Evolutionary conservation across 2,329 filamentous ascomycete species (phyloP), one percentile per base, ranked within the genome.

Genomic region (Clonostachys solani): DNA sequence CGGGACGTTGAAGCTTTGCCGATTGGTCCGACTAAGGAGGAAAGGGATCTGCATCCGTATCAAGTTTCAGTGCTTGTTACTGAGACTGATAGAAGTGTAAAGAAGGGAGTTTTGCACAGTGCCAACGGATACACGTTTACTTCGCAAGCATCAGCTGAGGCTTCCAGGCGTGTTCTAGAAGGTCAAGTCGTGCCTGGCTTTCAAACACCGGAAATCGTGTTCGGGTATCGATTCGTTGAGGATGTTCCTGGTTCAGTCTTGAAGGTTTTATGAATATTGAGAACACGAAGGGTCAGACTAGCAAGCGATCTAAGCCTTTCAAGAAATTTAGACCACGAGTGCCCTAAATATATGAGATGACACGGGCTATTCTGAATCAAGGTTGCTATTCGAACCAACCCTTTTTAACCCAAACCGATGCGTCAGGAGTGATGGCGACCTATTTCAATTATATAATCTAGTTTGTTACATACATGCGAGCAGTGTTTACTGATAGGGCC

Each of bases 121-220:
- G 52, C 53, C 2, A 57, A 58, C 40, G 55, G 55, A 3, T 58
- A 58, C 40, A 50, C 50, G 6, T 56, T 57, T 40, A 58, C 54
- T 2, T 34, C 49, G 1, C 35, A 50, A 17, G 54, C 52, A 3
- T 52, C 56, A 2, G 45, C 52, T 12, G 49, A 55, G 33, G 52
- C 52, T 5, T 51, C 45, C 2, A 51, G 38, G 23, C 44, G 50
- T 10, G 46, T 57, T 4, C 36, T 57, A 5, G 23, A 15, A 8
- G 54, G 53, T 4, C 42, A 54, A 12, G 18, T 46, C 33, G 36
- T n/a, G 9, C 16, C n/a, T 6, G 55, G 55, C 1, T 56, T 56
- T 18, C 49, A 55, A 35, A 56, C 55, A 15, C 51, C 55, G 18
- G 51, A 44, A 6, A 40, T n/a, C 2, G 12, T 55, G 6, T 56